These are phyloP conservation scores for Avena insularis DNA, from an alignment of 176 grass and related monocot genomes.

Conservation along the genomic window DNA sequence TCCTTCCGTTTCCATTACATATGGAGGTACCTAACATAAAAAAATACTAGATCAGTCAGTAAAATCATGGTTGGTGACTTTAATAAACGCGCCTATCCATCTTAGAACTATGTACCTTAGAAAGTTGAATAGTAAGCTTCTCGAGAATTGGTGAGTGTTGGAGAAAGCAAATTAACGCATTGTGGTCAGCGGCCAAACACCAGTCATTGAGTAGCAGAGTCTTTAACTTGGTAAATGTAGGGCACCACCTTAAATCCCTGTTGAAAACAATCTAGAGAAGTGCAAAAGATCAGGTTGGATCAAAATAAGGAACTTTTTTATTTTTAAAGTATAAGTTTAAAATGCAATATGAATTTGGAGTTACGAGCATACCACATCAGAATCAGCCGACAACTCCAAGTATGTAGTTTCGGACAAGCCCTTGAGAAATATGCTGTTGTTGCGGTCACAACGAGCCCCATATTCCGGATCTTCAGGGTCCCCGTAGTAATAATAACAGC, in stretches of 20 bases:
- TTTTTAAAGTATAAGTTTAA: not conserved
- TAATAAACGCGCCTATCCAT: not conserved
- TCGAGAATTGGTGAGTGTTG: not conserved
- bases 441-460: not conserved
- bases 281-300: not conserved
- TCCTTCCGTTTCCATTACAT: not conserved
- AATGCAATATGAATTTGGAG: not conserved
- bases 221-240: not conserved
- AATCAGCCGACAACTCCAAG: not conserved
- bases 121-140: not conserved
- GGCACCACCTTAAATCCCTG: not conserved
- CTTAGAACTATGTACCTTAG: not conserved
- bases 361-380: not conserved
- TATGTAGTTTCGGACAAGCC: not conserved
- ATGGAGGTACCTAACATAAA: not conserved
- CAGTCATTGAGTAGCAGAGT: not conserved
- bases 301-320: not conserved
- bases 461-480: not conserved
- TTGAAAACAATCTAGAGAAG: not conserved
- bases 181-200: not conserved
- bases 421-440: too few species aligned
- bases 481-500: not conserved
- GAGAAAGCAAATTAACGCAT: not conserved
- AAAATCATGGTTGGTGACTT: not conserved
- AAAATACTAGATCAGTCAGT: not conserved